Evolutionary conservation across 2,329 filamentous ascomycete genomes (phyloP), one percentile per base, ranked within the genome.

Genomic region (Elsinoe perseae): DNA sequence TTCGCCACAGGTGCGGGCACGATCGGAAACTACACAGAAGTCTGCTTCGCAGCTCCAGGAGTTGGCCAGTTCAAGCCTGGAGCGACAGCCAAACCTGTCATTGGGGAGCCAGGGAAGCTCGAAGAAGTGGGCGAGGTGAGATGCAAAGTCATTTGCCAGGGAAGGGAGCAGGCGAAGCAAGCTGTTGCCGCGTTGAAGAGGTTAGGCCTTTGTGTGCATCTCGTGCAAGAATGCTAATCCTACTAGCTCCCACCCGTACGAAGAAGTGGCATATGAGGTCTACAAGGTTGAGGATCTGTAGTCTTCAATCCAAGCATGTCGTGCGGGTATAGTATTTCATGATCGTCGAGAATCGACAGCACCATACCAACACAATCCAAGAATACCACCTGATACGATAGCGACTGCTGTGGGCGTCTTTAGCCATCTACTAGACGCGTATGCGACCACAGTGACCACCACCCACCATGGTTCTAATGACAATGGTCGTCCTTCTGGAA

Each of bases 31-130:
- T 77, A 77, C 61, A 74, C 69, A 1, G 72, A 77, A 62, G 69
- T 65, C 53, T 71, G 69, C 54, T 76, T 72, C 59, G 66, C 64
- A 1, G 69, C 66, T 2, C 60, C 69, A 3, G 85, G 85, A 3
- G 80, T 73, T 0, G 83, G 83, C 0, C 84, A 87, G 64, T 89
- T 87, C 67, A 77, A 80, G 0, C 84, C 84, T 0, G 81, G 80
- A 0, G 74, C 75, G 56, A 67, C 72, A 0, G 82, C 85, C 1
- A 83, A 83, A 48, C 85, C 85, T 2, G 71, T 81, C 63, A 81
- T 87, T 59, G 85, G 85, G 0, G 69, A 70, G 8, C 70, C 75
- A 1, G 82, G 83, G 0, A 67, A 72, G 25, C 63, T 87, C 0
- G 82, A 87, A 67, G 67, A 80, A 57, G 74, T 81, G 0, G 74